These are phyloP conservation scores for Gentiana macrophylla DNA, from an alignment of 257 asterid species.

Conservation along the genomic window DNA sequence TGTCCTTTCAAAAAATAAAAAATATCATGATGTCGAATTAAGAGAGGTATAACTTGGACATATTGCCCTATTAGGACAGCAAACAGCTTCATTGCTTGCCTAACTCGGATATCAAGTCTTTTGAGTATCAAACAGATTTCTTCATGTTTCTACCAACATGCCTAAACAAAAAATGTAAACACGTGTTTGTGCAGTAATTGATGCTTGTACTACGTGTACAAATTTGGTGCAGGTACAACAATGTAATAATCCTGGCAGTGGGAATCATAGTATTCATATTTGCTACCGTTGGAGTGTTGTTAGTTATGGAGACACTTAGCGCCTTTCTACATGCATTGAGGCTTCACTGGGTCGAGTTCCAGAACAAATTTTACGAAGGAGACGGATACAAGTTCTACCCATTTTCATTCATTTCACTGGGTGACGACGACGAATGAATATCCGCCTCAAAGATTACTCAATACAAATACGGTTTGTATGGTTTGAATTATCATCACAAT, in stretches of 20 bases:
- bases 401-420: slow-evolving; percentile 48
- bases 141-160: no score
- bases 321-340: slow-evolving; percentile 95
- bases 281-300: slow-evolving; percentile 87
- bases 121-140: not conserved
- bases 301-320: slow-evolving; percentile 97
- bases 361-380: slow-evolving; percentile 93
- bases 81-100: no score
- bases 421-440: slow-evolving; percentile 60
- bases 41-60: no score
- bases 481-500: no score
- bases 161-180: no score
- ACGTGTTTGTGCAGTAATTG: no score
- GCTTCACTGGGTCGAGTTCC: slow-evolving; percentile 98
- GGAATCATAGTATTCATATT: slow-evolving; percentile 65
- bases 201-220: not conserved
- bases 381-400: slow-evolving; percentile 93
- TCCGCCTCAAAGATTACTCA: no score
- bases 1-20: no score
- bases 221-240: slow-evolving; percentile 59
- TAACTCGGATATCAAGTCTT: no score
- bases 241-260: slow-evolving; percentile 48
- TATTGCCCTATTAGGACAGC: no score
- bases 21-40: no score
- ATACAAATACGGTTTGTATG: no score